phyloP scores from a whole-genome alignment of 371 early-diverging fungal genomes.

The Lichtheimia ramosa region DNA sequence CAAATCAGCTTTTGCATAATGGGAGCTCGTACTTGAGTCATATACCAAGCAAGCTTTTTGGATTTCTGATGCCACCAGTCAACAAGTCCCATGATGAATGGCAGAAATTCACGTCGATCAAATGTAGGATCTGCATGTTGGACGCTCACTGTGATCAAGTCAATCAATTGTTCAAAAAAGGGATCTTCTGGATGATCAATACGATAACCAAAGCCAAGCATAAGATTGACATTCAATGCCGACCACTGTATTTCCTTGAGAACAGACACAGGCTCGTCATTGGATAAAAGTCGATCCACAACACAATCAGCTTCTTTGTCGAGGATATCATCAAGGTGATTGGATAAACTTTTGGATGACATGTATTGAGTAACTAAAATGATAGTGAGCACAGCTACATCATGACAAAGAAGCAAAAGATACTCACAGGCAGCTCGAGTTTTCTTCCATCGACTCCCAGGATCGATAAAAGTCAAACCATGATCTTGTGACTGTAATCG shows the following conservation, averaged over 20 bases:
- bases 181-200: conserved; percentile 9
- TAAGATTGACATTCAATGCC: conserved; percentile 8
- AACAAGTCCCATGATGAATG: conserved; percentile 4
- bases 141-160: background rate
- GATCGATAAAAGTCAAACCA: conserved; percentile 13
- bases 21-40: conserved; percentile 2
- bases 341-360: no score
- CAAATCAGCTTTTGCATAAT: conserved; percentile 3
- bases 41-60: background rate
- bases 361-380: no score
- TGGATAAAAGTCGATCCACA: conserved; percentile 1
- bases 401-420: background rate
- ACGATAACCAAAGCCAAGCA: conserved; percentile 4
- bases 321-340: no score
- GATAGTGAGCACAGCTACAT: no score
- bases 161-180: conserved; percentile 7
- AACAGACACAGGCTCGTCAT: no score
- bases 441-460: conserved; percentile 11
- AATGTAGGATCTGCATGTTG: conserved; percentile 2
- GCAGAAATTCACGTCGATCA: conserved; percentile 16
- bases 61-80: background rate
- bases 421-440: conserved; percentile 9
- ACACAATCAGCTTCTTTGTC: conserved; percentile 1
- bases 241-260: background rate
- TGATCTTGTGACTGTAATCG: conserved; percentile 11